Evolutionary conservation across 805 yeast genomes (phyloP), one percentile per base, ranked within the genome.

Genomic region (Barnettozyma sp.): DNA sequence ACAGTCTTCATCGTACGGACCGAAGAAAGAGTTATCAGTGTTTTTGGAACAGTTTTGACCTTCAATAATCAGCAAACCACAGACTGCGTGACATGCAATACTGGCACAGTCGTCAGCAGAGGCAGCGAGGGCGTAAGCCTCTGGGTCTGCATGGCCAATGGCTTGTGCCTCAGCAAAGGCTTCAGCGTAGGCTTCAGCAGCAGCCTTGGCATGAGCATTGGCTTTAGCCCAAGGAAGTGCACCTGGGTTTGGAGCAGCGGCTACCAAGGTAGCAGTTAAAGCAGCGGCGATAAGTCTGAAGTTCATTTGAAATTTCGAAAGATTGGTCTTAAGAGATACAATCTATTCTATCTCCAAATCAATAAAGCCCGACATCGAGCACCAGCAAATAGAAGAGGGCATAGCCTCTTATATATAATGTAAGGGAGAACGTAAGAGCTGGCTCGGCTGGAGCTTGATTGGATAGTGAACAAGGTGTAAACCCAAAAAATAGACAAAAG

Each of bases 21-120:
- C 45, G 35, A 43, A 34, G 37, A 42, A 52, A 14, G 30, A 27
- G 39, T 52, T 44, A 7, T 53, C 46, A 6, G 38, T 44, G 41
- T 56, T 53, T 7, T 42, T 15, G 9, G 61, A 58, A 46, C 63
- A 59, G 18, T 43, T 40, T 28, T 54, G 44, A 29, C 62, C 63
- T 27, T 58, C 59, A 26, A 50, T 42, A 33, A 59, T 59, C 29
- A 58, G 46, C 34, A 51, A 46, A 41, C 63, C 65, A 54, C 65
- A 59, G 22, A 46, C 37, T 27, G 59, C 50, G 41, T 59, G 63
- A 40, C 65, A 59, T 3, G 41, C 49, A 32, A 57, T 51, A 15
- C 56, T 14, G 14, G 62, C 63, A 41, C 46, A 45, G 34, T 44
- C 48, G 39, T 44, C 48, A 19, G 36, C 46, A 22, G 48, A 40